phyloP scores from a whole-genome alignment of 1,284 basidiomycete genomes.

The Coniferiporia weirii region DNA sequence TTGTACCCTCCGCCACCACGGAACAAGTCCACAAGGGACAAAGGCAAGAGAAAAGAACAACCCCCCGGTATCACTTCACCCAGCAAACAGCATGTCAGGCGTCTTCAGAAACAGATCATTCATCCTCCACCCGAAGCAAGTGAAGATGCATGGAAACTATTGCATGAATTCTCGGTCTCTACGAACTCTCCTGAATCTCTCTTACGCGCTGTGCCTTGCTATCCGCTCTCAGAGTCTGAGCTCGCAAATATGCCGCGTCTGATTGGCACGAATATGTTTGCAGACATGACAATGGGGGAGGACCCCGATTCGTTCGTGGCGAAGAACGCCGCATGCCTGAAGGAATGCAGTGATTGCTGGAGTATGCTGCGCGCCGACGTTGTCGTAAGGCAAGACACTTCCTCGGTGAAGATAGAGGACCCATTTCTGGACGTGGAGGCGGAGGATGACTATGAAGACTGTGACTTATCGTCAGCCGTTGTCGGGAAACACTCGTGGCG shows the following conservation, averaged over 20 bases:
- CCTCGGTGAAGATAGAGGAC: conserved; percentile 18
- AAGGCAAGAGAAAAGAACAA: conserved; percentile 29
- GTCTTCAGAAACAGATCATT: conserved; percentile 38
- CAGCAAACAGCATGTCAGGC: conserved; percentile 42
- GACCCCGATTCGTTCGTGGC: conserved; percentile 54
- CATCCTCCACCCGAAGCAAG: conserved; percentile 38
- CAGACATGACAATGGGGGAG: conserved; percentile 26
- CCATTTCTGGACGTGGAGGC: conserved; percentile 22
- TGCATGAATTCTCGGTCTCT: conserved; percentile 44
- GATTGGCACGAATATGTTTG: conserved; percentile 2
- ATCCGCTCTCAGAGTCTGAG: conserved; percentile 24
- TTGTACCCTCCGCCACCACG: conserved; percentile 46
- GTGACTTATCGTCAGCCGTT: conserved; percentile 28
- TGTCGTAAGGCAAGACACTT: conserved; percentile 31
- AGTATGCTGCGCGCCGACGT: conserved; percentile 51
- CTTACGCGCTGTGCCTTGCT: conserved; percentile 50
- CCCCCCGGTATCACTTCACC: conserved; percentile 29
- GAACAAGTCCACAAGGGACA: conserved; percentile 22
- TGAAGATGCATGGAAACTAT: conserved; percentile 46
- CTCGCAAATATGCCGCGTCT: conserved; percentile 13
- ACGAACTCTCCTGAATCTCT: conserved; percentile 54
- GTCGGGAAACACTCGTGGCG: conserved; percentile 61
- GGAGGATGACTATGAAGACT: conserved; percentile 24
- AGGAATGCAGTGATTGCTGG: conserved; percentile 55
- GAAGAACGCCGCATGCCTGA: conserved; percentile 46